Conservation (phyloP, 164 flowering plant species). For the Cinnamomum micranthum region DNA sequence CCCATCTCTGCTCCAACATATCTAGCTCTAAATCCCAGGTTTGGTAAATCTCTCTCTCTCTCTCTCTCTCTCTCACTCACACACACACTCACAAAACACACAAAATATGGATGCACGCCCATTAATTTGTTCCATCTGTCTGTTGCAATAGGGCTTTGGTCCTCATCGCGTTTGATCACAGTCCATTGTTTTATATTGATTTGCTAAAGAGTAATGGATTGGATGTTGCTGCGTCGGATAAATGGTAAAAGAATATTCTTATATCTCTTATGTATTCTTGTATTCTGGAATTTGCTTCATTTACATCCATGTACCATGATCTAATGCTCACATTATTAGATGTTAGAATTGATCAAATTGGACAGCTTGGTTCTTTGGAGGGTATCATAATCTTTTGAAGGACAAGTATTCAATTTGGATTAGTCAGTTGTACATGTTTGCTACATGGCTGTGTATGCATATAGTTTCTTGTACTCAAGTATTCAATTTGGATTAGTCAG, state of each 20-base stretch:
- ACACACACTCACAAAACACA: too few species aligned
- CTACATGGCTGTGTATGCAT: too few species aligned
- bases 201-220: conserved; percentile 53
- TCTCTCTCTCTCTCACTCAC: conserved; percentile 2
- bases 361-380: too few species aligned
- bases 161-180: conserved; percentile 53
- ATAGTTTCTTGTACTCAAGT: too few species aligned
- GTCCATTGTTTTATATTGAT: conserved; percentile 59
- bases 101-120: neutral
- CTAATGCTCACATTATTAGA: too few species aligned
- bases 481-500: too few species aligned
- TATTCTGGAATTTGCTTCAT: neutral
- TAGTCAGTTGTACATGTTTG: too few species aligned
- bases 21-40: conserved; percentile 66
- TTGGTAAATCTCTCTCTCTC: conserved; percentile 28
- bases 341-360: too few species aligned
- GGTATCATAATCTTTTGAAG: too few species aligned
- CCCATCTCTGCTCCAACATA: conserved; percentile 44
- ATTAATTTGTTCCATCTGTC: neutral
- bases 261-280: neutral
- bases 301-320: too few species aligned
- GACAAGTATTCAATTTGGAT: too few species aligned
- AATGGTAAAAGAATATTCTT: conserved; percentile 32
- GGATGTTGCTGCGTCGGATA: conserved; percentile 28
- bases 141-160: conserved; percentile 56